A percentile compares a stretch with the other conserved stretches of the same genome.
These are phyloP conservation scores for Adenanthera pavonina DNA, from an alignment of 306 rosid genomes.

Conservation along the genomic window DNA sequence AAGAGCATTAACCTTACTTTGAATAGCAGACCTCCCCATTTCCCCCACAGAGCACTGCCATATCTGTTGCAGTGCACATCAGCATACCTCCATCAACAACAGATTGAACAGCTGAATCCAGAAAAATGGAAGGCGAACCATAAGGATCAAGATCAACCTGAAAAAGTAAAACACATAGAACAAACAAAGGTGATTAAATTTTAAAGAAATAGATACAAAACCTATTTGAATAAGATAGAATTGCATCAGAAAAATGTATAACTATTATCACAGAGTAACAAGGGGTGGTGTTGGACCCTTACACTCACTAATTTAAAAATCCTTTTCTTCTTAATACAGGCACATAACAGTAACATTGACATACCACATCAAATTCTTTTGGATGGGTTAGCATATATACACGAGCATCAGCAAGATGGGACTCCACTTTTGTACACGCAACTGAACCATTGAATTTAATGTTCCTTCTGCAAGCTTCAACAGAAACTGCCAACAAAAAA, in stretches of 20 bases:
- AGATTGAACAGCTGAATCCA: conserved; percentile 97
- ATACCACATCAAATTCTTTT: conserved; percentile 92
- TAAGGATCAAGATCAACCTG: conserved; percentile 99
- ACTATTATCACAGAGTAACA: background rate
- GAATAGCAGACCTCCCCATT: conserved; percentile 99
- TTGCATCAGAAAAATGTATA: background rate
- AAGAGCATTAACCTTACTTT: conserved; percentile 67
- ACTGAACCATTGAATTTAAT: conserved; percentile 96
- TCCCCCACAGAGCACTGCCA: conserved; percentile 97
- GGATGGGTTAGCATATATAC: conserved; percentile 95
- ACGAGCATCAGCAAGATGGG: conserved; percentile 96
- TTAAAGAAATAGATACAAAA: background rate
- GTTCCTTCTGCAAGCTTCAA: conserved; percentile 94
- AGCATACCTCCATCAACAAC: conserved; percentile 96
- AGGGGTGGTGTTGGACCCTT: conserved; percentile 1
- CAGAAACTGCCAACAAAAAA: conserved; percentile 62
- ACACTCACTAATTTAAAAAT: background rate
- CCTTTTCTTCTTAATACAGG: background rate
- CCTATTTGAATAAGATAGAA: background rate
- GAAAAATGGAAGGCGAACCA: conserved; percentile 93
- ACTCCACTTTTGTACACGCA: conserved; percentile 84
- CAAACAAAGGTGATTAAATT: conserved; percentile 25
- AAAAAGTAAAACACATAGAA: conserved; percentile 34
- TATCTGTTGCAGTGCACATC: conserved; percentile 99
- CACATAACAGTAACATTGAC: conserved; percentile 40